Evolutionary conservation across 148 eudicot genomes (phyloP).

Genomic region (Suaeda aralocaspica): DNA sequence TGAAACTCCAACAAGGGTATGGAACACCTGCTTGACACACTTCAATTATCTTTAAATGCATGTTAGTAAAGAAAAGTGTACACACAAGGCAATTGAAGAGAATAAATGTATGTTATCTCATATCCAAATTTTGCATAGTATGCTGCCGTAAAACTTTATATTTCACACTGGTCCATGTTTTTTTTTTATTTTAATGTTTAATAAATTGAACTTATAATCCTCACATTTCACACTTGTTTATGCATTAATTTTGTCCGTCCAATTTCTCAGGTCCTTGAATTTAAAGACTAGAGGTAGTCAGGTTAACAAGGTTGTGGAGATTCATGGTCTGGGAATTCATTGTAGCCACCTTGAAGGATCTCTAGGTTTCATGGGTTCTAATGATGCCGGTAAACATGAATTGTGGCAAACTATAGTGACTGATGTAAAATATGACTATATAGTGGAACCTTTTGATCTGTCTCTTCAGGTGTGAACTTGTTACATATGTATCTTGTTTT

Average conservation of each 20-base stretch:
- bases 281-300: conserved; percentile 62
- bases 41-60: no score
- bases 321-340: conserved; percentile 67
- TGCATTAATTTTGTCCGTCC: not conserved
- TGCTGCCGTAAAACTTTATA: no score
- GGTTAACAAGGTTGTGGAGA: conserved; percentile 74
- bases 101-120: no score
- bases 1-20: not conserved
- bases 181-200: not conserved
- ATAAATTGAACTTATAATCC: no score
- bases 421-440: conserved; percentile 36
- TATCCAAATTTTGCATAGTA: no score
- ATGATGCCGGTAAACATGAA: conserved; percentile 26
- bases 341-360: conserved; percentile 45
- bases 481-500: not conserved
- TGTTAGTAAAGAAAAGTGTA: no score
- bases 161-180: no score
- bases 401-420: conserved; percentile 24
- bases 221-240: not conserved
- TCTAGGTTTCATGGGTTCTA: conserved; percentile 33
- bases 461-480: conserved; percentile 59
- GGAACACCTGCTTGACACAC: not conserved
- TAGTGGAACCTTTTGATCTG: conserved; percentile 68
- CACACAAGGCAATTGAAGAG: not conserved
- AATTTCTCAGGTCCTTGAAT: conserved; percentile 37